Conservation (phyloP, 306 rosid species). For the Arachis stenosperma region DNA sequence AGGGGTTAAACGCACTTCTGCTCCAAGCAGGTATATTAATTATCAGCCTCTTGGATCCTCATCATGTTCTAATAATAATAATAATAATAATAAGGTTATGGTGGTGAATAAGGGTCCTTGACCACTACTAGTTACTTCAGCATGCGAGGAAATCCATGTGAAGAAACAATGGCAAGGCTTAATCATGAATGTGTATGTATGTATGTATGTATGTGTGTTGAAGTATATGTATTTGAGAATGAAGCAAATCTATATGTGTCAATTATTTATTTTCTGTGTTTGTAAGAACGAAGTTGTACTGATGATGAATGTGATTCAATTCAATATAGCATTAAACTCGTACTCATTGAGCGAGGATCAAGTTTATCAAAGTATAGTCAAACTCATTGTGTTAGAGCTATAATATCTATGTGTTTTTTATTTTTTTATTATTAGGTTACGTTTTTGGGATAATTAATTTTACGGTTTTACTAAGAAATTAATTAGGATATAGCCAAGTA, state of each 20-base stretch:
- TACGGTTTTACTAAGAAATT: too few species aligned
- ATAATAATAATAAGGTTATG: too few species aligned
- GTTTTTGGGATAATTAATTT: too few species aligned
- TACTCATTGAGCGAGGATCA: too few species aligned
- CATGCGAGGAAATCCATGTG: too few species aligned
- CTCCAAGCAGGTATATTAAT: constrained; percentile 67
- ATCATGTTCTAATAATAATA: constrained; percentile 10
- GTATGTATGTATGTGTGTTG: background rate
- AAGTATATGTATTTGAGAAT: background rate
- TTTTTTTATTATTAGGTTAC: too few species aligned
- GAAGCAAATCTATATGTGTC: background rate
- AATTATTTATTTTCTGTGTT: background rate
- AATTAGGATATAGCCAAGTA: too few species aligned
- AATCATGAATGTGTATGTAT: background rate
- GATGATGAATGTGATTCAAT: background rate
- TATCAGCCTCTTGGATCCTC: constrained; percentile 54
- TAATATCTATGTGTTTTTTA: too few species aligned
- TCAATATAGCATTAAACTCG: too few species aligned
- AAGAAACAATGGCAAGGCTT: background rate
- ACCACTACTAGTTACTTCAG: constrained; percentile 34
- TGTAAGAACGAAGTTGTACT: background rate
- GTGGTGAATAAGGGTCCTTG: constrained; percentile 44
- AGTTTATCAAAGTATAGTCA: too few species aligned
- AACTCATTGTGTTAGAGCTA: too few species aligned
- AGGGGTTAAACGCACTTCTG: constrained; percentile 58